These are phyloP conservation scores for Daldinia sp. DNA, from an alignment of 2,329 filamentous ascomycete species.

Conservation along the genomic window DNA sequence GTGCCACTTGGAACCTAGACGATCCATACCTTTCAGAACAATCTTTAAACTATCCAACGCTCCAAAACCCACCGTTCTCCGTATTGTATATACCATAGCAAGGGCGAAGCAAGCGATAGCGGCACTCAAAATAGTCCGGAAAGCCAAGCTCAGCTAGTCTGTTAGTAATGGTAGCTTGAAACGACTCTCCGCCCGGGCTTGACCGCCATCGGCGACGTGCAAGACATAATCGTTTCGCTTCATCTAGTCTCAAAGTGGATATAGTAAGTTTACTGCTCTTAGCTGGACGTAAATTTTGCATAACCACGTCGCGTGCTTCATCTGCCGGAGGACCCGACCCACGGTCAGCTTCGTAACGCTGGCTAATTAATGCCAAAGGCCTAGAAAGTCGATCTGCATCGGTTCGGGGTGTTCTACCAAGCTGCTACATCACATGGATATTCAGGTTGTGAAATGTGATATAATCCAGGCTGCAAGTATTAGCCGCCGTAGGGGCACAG, in stretches of 20 bases:
- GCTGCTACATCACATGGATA: constrained; percentile 19
- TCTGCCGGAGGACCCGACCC: constrained; percentile 25
- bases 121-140: constrained; percentile 3
- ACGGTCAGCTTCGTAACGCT: constrained; percentile 25
- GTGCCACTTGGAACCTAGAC: constrained; percentile 7
- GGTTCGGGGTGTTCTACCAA: constrained; percentile 9
- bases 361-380: constrained; percentile 5
- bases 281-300: constrained; percentile 28
- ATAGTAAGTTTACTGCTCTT: constrained; percentile 9
- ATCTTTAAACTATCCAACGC: constrained; percentile 14
- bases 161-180: constrained; percentile 19
- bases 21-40: constrained; percentile 15
- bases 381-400: constrained; percentile 25
- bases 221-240: constrained; percentile 14
- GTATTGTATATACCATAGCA: constrained; percentile 7
- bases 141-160: constrained; percentile 17
- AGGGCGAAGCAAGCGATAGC: constrained; percentile 2
- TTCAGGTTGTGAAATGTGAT: constrained; percentile 11
- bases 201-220: constrained; percentile 28
- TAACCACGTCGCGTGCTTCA: constrained; percentile 29
- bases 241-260: constrained; percentile 22
- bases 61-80: constrained; percentile 13
- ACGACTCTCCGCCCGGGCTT: constrained; percentile 5
- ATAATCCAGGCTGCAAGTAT: constrained; percentile 18
- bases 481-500: constrained; percentile 15